Conservation (phyloP, 441 rosid species). For the Pelargonium cotyledonis region DNA sequence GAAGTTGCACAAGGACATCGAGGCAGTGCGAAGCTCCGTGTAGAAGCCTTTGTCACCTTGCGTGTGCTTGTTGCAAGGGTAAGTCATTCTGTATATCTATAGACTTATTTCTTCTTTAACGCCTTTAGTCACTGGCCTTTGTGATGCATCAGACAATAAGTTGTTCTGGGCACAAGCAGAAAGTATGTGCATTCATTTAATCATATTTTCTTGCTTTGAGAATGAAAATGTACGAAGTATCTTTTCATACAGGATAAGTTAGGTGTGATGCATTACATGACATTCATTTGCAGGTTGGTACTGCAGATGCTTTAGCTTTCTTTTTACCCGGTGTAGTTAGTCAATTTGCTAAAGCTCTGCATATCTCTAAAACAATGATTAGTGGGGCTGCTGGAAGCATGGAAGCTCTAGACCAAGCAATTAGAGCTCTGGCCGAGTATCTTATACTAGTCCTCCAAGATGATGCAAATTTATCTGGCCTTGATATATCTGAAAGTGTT, state of each 20-base stretch:
- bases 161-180: no score
- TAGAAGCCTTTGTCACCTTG: constrained; percentile 72
- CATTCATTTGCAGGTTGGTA: constrained; percentile 56
- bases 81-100: constrained; percentile 3
- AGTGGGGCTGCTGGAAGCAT: constrained; percentile 94
- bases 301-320: constrained; percentile 87
- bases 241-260: constrained; percentile 10
- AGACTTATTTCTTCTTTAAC: neutral
- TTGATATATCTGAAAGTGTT: constrained; percentile 29
- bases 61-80: constrained; percentile 90
- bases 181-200: no score
- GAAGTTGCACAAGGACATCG: constrained; percentile 82
- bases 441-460: constrained; percentile 82
- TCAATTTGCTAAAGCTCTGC: constrained; percentile 78
- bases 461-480: constrained; percentile 49
- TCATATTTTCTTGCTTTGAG: neutral
- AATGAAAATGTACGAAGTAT: neutral
- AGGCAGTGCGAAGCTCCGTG: constrained; percentile 75
- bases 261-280: constrained; percentile 13
- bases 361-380: constrained; percentile 63
- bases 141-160: no score
- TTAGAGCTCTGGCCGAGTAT: constrained; percentile 87
- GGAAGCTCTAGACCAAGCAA: constrained; percentile 77
- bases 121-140: no score
- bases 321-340: constrained; percentile 94